Base-by-base conservation (phyloP, 495 filamentous ascomycete species). In the Podospora sp. region DNA sequence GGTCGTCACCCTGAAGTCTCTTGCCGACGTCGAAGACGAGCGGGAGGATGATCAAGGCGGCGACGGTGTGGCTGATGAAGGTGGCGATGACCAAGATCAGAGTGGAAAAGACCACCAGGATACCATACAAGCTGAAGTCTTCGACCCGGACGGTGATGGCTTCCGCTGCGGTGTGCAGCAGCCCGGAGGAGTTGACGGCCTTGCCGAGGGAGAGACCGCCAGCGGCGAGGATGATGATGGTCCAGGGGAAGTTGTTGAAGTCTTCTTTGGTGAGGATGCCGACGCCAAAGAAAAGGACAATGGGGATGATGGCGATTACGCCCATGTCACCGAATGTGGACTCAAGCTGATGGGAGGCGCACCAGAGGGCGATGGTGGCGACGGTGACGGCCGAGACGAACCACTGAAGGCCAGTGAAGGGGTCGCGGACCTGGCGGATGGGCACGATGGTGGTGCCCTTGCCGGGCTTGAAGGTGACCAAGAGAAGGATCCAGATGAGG, bases 231-330 rank as follows among this genome's bases (percentile, higher is more conserved):
- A 99, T 97, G 81, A 99, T 98, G 79, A 99, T 98, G 26, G 95
- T 99, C 95, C 95, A 99, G 35, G 97, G 90, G 80, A 99, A 99
- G 75, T 99, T 99, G 83, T 99, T 99, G 75, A 99, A 99, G 76
- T 99, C 95, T 79, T 98, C 95, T 77, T 99, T 99, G 27, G 94
- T 99, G 14, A 99, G 86, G 74, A 99, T 96, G 46, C 95, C 95
- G 12, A 93, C 92, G 63, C 95, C 95, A 73, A 98, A 99, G 85
- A 99, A 99, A 36, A 97, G 81, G 46, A 95, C 91, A 50, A 99
- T 88, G 8, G 95, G 95, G 67, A 99, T 91, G 75, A 99, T 96
- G 62, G 95, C 95, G 55, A 99, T 90, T 63, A 99, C 92, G 57
- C 95, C 95, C 95, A 99, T 99, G 74, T 99, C 93, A 33, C 95